Conservation (phyloP, 2,329 filamentous ascomycete species). For the Scytalidium sp. region DNA sequence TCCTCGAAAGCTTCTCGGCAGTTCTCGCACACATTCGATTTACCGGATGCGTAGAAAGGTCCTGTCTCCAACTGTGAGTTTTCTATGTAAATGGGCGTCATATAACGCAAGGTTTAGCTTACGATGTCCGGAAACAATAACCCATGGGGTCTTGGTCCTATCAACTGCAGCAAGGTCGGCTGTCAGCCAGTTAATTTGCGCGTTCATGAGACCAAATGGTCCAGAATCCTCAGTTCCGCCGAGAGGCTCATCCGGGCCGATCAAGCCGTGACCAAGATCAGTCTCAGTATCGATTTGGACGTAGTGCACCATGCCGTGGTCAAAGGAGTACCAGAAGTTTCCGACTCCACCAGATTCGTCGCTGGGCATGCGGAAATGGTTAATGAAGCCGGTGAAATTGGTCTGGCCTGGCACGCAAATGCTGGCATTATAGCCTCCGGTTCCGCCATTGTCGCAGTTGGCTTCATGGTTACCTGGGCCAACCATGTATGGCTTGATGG, state of each 20-base stretch:
- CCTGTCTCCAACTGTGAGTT: neutral
- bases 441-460: constrained; percentile 31
- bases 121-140: constrained; percentile 12
- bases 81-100: constrained; percentile 6
- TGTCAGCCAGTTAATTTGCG: constrained; percentile 44
- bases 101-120: neutral
- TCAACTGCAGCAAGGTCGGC: constrained; percentile 17
- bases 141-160: constrained; percentile 18
- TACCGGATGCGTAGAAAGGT: constrained; percentile 11
- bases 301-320: constrained; percentile 54
- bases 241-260: constrained; percentile 37
- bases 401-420: constrained; percentile 48
- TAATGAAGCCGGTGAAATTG: constrained; percentile 58
- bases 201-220: constrained; percentile 38
- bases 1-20: constrained; percentile 45
- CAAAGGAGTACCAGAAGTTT: constrained; percentile 58
- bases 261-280: constrained; percentile 47
- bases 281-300: constrained; percentile 56
- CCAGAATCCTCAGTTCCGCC: constrained; percentile 41
- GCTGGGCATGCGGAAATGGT: constrained; percentile 52
- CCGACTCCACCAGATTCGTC: constrained; percentile 42
- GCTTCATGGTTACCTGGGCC: constrained; percentile 60
- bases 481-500: constrained; percentile 53
- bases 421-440: constrained; percentile 31
- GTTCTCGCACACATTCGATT: constrained; percentile 24